Evolutionary conservation across 169 alveolate species (phyloP).

Genomic region (Eimeria acervulina): DNA sequence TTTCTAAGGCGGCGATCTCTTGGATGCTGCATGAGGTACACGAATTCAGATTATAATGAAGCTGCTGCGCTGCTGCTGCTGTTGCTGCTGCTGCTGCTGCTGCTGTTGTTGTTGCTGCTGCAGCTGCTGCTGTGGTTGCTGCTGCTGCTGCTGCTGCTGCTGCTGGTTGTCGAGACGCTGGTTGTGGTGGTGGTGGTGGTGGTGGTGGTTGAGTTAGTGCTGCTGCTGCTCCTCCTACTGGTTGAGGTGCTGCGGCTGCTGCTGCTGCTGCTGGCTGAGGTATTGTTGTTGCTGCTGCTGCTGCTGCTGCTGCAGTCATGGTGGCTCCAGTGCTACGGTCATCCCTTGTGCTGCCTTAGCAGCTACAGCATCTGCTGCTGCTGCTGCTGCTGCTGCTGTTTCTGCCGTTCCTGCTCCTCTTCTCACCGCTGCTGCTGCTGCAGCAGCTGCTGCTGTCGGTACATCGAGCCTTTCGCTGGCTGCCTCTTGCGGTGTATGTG

Average conservation of each 20-base stretch:
- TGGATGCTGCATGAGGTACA: background rate
- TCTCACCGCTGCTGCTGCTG: background rate
- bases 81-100: slow-evolving; percentile 3
- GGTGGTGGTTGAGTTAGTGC: no score
- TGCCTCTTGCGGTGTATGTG: background rate
- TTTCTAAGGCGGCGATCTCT: background rate
- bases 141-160: slow-evolving; percentile 21
- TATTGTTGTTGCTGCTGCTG: background rate
- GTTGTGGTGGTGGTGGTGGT: no score
- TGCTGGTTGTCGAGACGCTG: no score
- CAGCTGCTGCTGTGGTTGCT: background rate
- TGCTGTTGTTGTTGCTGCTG: background rate
- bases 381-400: slow-evolving; percentile 7
- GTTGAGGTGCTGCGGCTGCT: background rate
- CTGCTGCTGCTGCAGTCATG: slow-evolving; percentile 8
- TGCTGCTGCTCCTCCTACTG: background rate
- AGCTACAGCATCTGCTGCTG: background rate
- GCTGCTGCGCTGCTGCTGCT: background rate
- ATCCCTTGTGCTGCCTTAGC: background rate
- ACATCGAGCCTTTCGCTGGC: slow-evolving; percentile 6
- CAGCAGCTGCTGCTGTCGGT: background rate
- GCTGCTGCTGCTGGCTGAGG: background rate
- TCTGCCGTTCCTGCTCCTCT: background rate
- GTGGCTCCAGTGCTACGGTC: background rate
- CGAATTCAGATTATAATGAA: background rate